Evolutionary conservation across 2,329 filamentous ascomycete species (phyloP).

Genomic region (Colletotrichum lini): DNA sequence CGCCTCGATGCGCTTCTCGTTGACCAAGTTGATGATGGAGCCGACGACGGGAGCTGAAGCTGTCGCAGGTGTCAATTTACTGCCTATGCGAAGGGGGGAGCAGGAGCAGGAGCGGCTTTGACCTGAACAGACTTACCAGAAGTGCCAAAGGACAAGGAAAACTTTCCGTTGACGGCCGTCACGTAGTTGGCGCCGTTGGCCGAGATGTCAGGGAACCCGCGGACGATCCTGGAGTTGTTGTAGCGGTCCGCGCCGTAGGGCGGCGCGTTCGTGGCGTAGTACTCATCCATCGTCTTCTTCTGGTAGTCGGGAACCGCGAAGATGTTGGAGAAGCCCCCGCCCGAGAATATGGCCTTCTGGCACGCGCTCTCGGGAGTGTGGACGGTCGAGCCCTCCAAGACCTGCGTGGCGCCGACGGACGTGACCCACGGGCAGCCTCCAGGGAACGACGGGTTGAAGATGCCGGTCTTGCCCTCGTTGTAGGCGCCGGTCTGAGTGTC

Average conservation of each 20-base stretch:
- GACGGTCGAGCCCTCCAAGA: constrained; percentile 56
- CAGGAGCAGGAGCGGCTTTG: too few species aligned
- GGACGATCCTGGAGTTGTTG: constrained; percentile 58
- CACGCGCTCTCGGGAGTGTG: constrained; percentile 60
- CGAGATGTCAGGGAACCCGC: constrained; percentile 64
- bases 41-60: constrained; percentile 53
- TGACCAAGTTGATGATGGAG: constrained; percentile 52
- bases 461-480: constrained; percentile 47
- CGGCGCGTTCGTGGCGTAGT: constrained; percentile 57
- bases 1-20: constrained; percentile 48
- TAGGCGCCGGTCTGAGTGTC: constrained; percentile 49
- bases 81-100: not conserved
- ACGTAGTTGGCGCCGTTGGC: constrained; percentile 61
- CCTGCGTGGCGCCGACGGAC: constrained; percentile 66
- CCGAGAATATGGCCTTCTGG: constrained; percentile 61
- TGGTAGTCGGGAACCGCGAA: constrained; percentile 65
- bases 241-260: constrained; percentile 60
- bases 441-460: constrained; percentile 64
- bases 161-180: constrained; percentile 59
- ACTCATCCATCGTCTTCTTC: constrained; percentile 54
- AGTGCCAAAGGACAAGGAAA: constrained; percentile 63
- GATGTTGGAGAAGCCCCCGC: constrained; percentile 66
- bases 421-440: constrained; percentile 65
- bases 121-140: constrained; percentile 46
- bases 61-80: not conserved